phyloP scores from a whole-genome alignment of 805 yeast genomes.

The Kodamaea nitidulidarum region DNA sequence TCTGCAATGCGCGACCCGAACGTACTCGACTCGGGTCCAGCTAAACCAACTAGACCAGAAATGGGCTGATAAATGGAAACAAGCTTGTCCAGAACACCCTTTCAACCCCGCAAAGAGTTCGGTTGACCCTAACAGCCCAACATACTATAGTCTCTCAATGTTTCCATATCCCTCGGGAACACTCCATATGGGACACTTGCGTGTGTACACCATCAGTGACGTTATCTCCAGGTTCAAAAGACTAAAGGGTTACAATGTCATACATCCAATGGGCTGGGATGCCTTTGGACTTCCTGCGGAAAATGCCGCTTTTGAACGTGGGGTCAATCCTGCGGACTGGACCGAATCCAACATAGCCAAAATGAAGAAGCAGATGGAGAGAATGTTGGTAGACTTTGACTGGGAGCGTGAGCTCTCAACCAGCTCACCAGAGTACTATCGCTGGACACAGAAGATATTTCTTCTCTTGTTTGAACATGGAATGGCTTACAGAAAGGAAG shows the following conservation, averaged over 20 bases:
- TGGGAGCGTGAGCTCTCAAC: constrained; percentile 92
- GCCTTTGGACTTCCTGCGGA: constrained; percentile 98
- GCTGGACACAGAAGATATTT: constrained; percentile 88
- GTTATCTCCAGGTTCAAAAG: constrained; percentile 73
- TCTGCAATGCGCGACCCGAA: background rate
- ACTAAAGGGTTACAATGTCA: constrained; percentile 69
- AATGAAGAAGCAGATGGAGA: constrained; percentile 79
- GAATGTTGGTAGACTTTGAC: constrained; percentile 82
- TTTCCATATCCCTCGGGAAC: constrained; percentile 96
- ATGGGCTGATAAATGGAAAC: constrained; percentile 49
- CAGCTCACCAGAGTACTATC: constrained; percentile 81
- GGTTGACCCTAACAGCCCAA: constrained; percentile 16
- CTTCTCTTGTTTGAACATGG: constrained; percentile 69
- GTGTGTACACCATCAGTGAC: constrained; percentile 91
- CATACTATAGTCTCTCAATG: constrained; percentile 73
- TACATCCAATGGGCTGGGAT: constrained; percentile 99
- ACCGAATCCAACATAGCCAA: constrained; percentile 72
- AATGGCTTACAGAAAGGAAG: constrained; percentile 78
- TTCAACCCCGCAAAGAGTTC: constrained; percentile 33
- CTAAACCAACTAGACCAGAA: constrained; percentile 44
- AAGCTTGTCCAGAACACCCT: constrained; percentile 26
- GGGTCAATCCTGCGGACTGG: constrained; percentile 78
- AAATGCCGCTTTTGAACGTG: constrained; percentile 91
- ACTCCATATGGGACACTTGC: constrained; percentile 88
- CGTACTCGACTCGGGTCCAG: constrained; percentile 6